Evolutionary conservation across 2,329 filamentous ascomycete species (phyloP), one percentile per base, ranked within the genome.

Genomic region (Ceratocystiopsis brevicomis): DNA sequence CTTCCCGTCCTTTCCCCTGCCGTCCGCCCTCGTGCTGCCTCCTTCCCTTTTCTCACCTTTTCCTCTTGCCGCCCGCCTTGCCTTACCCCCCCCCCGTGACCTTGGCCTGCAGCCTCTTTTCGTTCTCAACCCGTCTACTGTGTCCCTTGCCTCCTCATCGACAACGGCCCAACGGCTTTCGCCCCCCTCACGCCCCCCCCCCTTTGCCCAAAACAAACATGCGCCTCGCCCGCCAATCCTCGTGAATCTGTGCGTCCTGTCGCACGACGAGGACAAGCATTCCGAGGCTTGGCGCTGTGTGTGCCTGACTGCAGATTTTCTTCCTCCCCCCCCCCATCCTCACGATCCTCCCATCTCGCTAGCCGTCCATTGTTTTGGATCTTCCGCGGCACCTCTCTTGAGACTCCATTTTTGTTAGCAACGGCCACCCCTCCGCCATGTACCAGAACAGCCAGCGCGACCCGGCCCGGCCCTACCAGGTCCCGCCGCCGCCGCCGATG

Each of bases 401-500:
- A 30, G 6, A 30, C 25, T 6, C 6, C 10, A 6, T 30, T 9
- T 30, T 30, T 30, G 5, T 30, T 8, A 4, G 21, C 4, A 4
- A 4, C 21, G 21, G 8, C 25, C 25, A 6, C 25, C 25, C 25
- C 5, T 6, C 25, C 54, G 58, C 48, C 57, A 76, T 76, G 71
- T 76, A 73, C 59, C 64, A 66, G 54, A 64, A 64, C 50, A 59
- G 63, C 40, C 69, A 71, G 56, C 61, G 68, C 56, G 69, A 75
- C 53, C 61, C 63, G 47, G 59, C 64, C 48, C 66, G 71, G 56
- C 57, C 67, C 39, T 75, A 67, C 53, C 67, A 67, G 52, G 61
- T 74, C 48, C 71, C 69, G 46, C 69, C 69, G 43, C 69, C 71
- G 44, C 70, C 69, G 50, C 69, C 70, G 44, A 67, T 73, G 60